Conservation (phyloP, 2,329 filamentous ascomycete species). For the Fusarium sp. region DNA sequence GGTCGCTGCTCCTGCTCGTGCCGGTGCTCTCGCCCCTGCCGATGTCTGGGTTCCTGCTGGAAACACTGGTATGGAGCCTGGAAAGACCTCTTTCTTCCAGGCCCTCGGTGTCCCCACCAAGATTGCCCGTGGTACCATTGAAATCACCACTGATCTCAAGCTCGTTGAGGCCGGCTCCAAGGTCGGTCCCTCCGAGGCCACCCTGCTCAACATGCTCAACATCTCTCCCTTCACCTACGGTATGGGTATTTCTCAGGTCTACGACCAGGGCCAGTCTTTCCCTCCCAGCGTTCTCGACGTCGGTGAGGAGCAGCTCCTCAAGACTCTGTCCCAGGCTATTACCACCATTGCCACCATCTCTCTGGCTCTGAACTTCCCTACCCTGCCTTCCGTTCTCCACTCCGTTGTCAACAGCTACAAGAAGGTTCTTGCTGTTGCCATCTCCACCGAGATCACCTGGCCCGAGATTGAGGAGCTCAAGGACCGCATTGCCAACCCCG, state of each 20-base stretch:
- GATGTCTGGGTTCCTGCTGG: slow-evolving; percentile 97
- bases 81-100: slow-evolving; percentile 99
- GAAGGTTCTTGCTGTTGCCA: slow-evolving; percentile 89
- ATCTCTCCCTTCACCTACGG: slow-evolving; percentile 99
- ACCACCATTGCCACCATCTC: slow-evolving; percentile 90
- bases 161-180: slow-evolving; percentile 92
- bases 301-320: slow-evolving; percentile 92
- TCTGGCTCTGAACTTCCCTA: slow-evolving; percentile 94
- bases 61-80: slow-evolving; percentile 99
- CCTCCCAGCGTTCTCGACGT: slow-evolving; percentile 88
- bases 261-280: slow-evolving; percentile 97
- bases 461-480: slow-evolving; percentile 97
- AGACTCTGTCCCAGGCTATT: slow-evolving; percentile 83
- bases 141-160: slow-evolving; percentile 98
- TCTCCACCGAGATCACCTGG: slow-evolving; percentile 94
- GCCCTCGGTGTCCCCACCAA: slow-evolving; percentile 99
- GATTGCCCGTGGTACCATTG: slow-evolving; percentile 99
- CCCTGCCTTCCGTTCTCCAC: slow-evolving; percentile 95
- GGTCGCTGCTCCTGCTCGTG: slow-evolving; percentile 97
- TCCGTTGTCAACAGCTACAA: slow-evolving; percentile 98
- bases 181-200: slow-evolving; percentile 99
- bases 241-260: slow-evolving; percentile 96
- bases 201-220: slow-evolving; percentile 99
- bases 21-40: slow-evolving; percentile 91
- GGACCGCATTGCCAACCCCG: slow-evolving; percentile 99